These are phyloP conservation scores for Boletus edulis DNA, from an alignment of 768 basidiomycete species.

Conservation along the genomic window DNA sequence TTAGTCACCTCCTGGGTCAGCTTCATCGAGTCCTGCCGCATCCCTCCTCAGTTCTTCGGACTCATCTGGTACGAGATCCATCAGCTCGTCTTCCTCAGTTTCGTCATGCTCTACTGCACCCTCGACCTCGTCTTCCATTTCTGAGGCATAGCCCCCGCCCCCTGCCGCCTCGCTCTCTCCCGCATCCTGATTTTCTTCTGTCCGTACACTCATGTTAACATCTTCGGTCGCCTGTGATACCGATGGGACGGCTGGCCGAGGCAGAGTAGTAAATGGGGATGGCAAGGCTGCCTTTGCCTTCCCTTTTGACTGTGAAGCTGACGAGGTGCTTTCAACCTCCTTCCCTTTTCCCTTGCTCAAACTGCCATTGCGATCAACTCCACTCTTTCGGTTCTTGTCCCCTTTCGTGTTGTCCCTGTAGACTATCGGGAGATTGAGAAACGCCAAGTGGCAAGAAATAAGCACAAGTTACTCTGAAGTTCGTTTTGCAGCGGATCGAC, in stretches of 20 bases:
- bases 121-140: constrained; percentile 19
- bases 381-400: constrained; percentile 47
- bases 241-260: constrained; percentile 27
- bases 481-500: constrained; percentile 61
- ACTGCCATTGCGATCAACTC: constrained; percentile 23
- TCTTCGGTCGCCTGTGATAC: constrained; percentile 24
- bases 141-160: constrained; percentile 23
- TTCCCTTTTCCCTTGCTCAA: constrained; percentile 29
- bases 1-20: constrained; percentile 11
- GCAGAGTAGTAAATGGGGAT: constrained; percentile 29
- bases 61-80: constrained; percentile 45
- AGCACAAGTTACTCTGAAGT: constrained; percentile 47
- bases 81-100: constrained; percentile 38
- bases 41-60: constrained; percentile 41
- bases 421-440: constrained; percentile 37
- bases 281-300: constrained; percentile 32
- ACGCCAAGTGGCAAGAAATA: background rate
- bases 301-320: constrained; percentile 25
- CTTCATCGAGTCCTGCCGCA: constrained; percentile 32
- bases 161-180: constrained; percentile 35
- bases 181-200: constrained; percentile 28
- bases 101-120: constrained; percentile 29
- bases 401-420: constrained; percentile 66
- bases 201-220: constrained; percentile 20
- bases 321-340: constrained; percentile 33